Conservation (phyloP, 768 basidiomycete species). For the Boletales sp. region DNA sequence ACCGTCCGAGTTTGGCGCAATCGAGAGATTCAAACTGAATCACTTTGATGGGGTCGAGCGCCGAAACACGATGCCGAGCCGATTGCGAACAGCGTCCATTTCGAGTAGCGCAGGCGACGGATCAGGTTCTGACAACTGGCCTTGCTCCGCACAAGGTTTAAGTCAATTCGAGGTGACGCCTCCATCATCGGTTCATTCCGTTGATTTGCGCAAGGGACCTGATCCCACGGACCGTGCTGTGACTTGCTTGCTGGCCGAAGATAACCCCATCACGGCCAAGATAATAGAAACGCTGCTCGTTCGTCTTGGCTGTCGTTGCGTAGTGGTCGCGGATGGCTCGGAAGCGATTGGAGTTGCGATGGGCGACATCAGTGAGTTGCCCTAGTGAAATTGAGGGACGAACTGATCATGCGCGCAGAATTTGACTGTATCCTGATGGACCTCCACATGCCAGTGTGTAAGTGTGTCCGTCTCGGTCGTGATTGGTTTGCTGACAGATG, state of each 20-base stretch:
- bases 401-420: slow-evolving; percentile 46
- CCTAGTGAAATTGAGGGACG: too few relatives aligned
- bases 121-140: slow-evolving; percentile 73
- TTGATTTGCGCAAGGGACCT: slow-evolving; percentile 71
- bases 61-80: slow-evolving; percentile 82
- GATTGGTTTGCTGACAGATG: slow-evolving; percentile 3
- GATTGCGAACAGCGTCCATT: slow-evolving; percentile 80
- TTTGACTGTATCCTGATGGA: slow-evolving; percentile 97
- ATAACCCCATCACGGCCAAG: slow-evolving; percentile 97
- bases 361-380: slow-evolving; percentile 88
- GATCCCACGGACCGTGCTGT: slow-evolving; percentile 86
- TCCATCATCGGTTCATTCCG: slow-evolving; percentile 81
- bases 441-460: slow-evolving; percentile 89
- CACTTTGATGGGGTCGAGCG: slow-evolving; percentile 76
- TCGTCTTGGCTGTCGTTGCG: slow-evolving; percentile 90
- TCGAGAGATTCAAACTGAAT: slow-evolving; percentile 85
- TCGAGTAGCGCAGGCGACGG: slow-evolving; percentile 80
- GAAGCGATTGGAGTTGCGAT: slow-evolving; percentile 97
- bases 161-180: slow-evolving; percentile 63
- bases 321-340: slow-evolving; percentile 94
- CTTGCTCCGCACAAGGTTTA: slow-evolving; percentile 51
- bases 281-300: slow-evolving; percentile 94
- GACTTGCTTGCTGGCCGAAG: slow-evolving; percentile 92
- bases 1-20: slow-evolving; percentile 83
- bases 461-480: slow-evolving; percentile 32